Evolutionary conservation across 2,329 filamentous ascomycete species (phyloP), one percentile per base, ranked within the genome.

Genomic region (Colletotrichum tanaceti): DNA sequence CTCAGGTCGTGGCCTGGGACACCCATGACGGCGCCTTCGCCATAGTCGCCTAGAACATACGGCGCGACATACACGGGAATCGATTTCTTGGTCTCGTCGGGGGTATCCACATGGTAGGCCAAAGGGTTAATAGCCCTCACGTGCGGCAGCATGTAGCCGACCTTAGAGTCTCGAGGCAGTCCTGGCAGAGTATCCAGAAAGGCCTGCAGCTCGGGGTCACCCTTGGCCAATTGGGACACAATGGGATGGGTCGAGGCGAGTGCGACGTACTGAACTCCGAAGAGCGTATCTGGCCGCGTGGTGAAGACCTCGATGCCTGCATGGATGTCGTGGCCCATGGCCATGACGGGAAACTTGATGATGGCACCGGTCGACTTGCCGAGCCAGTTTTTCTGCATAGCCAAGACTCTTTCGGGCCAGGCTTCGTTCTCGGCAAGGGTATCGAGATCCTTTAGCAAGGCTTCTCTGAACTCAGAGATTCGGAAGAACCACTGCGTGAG

Each of bases 401-500:
- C 82, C 41, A 95, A 75, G 10, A 97, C 94, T 73, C 90, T 88
- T 72, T 96, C 92, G 0, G 94, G 94, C 94, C 94, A 97, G 22
- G 86, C 86, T 2, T 85, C 86, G 18, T 88, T 81, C 72, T 87
- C 82, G 14, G 87, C 83, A 43, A 97, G 83, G 4, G 82, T 79
- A 38, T 93, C 87, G 1, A 97, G 84, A 71, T 93, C 93, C 35
- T 89, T 82, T 32, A 97, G 81, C 9, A 97, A 81, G 4, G 87
- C 83, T 62, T 95, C 89, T 70, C 92, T 89, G 75, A 92, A 96
- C 57, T 88, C 87, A 4, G 93, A 95, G 74, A 96, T 97, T 71
- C 89, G 90, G 71, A 97, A 88, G 77, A 97, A 97, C 94, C 94
- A 97, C 78, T 97, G 94, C 79, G 92, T 93, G 55, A 97, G 83